Conservation (phyloP, 257 asterid species). For the Solanum tarapatanum region DNA sequence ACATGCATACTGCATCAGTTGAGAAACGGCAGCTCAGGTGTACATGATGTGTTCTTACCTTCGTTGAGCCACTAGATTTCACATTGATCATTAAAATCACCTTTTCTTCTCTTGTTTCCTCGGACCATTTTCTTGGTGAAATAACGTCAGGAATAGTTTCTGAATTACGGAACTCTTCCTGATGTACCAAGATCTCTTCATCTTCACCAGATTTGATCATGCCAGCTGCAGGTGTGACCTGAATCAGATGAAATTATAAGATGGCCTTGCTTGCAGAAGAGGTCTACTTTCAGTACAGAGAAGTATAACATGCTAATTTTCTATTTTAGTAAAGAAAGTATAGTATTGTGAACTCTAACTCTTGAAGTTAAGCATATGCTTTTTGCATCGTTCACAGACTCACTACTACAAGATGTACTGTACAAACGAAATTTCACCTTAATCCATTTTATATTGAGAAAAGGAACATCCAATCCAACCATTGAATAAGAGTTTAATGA, state of each 20-base stretch:
- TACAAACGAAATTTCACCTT: not conserved
- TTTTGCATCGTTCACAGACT: not conserved
- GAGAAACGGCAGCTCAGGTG: constrained; percentile 36
- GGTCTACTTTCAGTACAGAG: not conserved
- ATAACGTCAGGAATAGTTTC: constrained; percentile 55
- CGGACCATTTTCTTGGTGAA: constrained; percentile 79
- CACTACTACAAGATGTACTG: not conserved
- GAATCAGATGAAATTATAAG: constrained; percentile 4
- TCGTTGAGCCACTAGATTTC: constrained; percentile 40
- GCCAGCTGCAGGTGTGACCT: constrained; percentile 78
- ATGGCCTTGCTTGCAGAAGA: not conserved
- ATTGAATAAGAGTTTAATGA: not conserved
- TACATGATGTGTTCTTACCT: constrained; percentile 32
- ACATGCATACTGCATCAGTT: constrained; percentile 9
- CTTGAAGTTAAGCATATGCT: not conserved
- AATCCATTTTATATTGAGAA: not conserved
- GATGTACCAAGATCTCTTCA: constrained; percentile 43
- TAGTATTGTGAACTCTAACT: not conserved
- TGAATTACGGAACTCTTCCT: constrained; percentile 44
- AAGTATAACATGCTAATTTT: not conserved
- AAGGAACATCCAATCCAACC: not conserved
- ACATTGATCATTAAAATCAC: constrained; percentile 45
- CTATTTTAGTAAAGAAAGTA: not conserved
- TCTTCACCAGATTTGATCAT: constrained; percentile 44
- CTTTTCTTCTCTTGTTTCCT: constrained; percentile 67